phyloP scores from a whole-genome alignment of 192 early-diverging fungal species.

The Nowakowskiella sp. region DNA sequence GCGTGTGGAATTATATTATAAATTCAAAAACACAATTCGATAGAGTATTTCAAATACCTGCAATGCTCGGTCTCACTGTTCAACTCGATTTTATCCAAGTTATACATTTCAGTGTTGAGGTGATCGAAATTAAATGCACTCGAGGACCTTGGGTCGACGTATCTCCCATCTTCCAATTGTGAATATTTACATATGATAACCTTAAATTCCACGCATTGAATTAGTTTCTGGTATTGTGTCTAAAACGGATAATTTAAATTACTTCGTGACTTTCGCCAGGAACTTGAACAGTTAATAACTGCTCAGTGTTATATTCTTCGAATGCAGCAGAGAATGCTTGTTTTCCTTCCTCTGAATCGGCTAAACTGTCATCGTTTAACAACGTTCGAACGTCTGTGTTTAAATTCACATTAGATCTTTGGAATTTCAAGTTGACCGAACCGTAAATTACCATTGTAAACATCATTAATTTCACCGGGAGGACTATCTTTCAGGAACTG shows the following conservation, averaged over 20 bases:
- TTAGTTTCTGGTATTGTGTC: not conserved
- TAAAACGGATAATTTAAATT: slow-evolving; percentile 8
- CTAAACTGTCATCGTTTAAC: slow-evolving; percentile 63
- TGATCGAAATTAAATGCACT: slow-evolving; percentile 75
- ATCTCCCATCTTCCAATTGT: slow-evolving; percentile 56
- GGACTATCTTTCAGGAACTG: slow-evolving; percentile 76
- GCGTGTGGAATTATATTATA: not conserved
- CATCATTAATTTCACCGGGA: slow-evolving; percentile 96
- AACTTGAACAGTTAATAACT: slow-evolving; percentile 63
- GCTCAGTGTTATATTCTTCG: slow-evolving; percentile 77
- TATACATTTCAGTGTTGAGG: slow-evolving; percentile 20
- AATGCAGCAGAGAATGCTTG: too few relatives aligned
- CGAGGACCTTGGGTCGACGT: slow-evolving; percentile 64
- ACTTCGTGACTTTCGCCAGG: slow-evolving; percentile 58
- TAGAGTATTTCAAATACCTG: slow-evolving; percentile 16
- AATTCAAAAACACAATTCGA: not conserved
- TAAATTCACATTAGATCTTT: not conserved
- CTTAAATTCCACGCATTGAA: slow-evolving; percentile 31
- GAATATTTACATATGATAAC: slow-evolving; percentile 71
- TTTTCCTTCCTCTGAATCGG: too few relatives aligned
- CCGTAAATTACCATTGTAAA: slow-evolving; percentile 76
- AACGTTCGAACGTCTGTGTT: slow-evolving; percentile 77
- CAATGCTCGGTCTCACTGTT: slow-evolving; percentile 23
- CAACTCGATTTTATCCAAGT: not conserved
- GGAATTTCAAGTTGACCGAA: slow-evolving; percentile 1